Evolutionary conservation across 768 basidiomycete species (phyloP), one percentile per base, ranked within the genome.

Genomic region (Collybia mongolica): DNA sequence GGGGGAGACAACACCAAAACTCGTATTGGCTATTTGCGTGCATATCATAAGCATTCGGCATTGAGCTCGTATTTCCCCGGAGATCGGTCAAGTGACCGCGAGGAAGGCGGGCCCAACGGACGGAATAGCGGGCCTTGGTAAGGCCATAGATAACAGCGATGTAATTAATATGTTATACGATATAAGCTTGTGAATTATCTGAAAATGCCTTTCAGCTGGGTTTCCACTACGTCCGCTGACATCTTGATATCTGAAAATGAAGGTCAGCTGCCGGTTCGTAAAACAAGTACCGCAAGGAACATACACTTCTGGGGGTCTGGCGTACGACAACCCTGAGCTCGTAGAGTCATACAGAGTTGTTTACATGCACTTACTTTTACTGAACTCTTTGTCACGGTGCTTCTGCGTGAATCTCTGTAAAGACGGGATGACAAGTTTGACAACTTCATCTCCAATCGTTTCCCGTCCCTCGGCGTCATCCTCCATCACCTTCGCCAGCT

Each of bases 301-400:
- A 40, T 59, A 86, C 85, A 87, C 65, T 88, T 87, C 61, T 79
- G 76, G n/a, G 86, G 84, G 65, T 87, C 85, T 87, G 53, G 18
- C 12, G 23, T n/a, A 29, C 15, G 47, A 46, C 48, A 35, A 50
- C 47, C 11, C 22, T 58, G 17, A 54, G 47, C 19, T 41, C 29
- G 17, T 8, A 17, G 39, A 38, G 41, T 8, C 18, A 12, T 26
- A 38, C 18, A 56, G 11, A 29, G 46, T 48, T 29, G 29, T 48
- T 14, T 37, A 12, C 28, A 39, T 23, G 11, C 2, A 71, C 80
- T 60, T 55, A 91, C 91, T 90, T 71, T 88, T 90, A 64, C 89
- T 90, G 57, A 91, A 90, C 55, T 92, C 89, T 64, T 87, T 90
- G 38, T 89, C 90, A 32, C 75, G 76, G 58, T 88, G 82, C 63